A percentile compares a stretch with the other conserved stretches of the same genome.
These are phyloP conservation scores for Colletotrichum cordylinicola DNA, from an alignment of 2,329 filamentous ascomycete species.

Conservation along the genomic window DNA sequence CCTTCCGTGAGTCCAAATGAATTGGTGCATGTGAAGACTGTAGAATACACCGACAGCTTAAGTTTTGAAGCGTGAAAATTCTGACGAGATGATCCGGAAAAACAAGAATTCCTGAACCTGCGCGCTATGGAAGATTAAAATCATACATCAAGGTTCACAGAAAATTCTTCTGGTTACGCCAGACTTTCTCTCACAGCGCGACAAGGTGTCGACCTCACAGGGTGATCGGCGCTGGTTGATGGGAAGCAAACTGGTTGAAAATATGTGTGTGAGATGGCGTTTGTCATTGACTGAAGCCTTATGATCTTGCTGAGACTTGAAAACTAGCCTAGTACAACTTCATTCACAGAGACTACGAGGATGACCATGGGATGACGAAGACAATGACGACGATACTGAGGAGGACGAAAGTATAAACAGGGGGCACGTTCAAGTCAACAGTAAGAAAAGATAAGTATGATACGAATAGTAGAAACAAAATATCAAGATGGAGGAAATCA, in stretches of 20 bases:
- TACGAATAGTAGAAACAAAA: background rate
- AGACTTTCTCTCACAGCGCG: background rate
- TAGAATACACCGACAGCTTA: background rate
- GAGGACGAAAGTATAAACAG: background rate
- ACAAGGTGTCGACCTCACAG: background rate
- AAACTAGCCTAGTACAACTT: background rate
- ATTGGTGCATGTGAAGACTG: background rate
- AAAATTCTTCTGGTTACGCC: background rate
- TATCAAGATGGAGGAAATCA: background rate
- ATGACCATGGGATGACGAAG: background rate
- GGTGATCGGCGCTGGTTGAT: background rate
- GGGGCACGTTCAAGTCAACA: background rate
- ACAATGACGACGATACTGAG: background rate
- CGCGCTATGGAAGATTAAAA: background rate
- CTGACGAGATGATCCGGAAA: background rate
- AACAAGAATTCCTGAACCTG: background rate
- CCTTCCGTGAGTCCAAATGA: background rate
- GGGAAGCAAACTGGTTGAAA: background rate
- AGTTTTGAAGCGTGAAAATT: background rate
- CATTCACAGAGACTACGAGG: background rate
- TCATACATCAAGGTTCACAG: background rate
- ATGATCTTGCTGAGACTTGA: background rate
- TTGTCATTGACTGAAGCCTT: background rate
- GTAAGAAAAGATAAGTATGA: background rate
- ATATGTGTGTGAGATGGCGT: background rate